Evolutionary conservation across 2,329 filamentous ascomycete species (phyloP).

Genomic region (Tothia fuscella): DNA sequence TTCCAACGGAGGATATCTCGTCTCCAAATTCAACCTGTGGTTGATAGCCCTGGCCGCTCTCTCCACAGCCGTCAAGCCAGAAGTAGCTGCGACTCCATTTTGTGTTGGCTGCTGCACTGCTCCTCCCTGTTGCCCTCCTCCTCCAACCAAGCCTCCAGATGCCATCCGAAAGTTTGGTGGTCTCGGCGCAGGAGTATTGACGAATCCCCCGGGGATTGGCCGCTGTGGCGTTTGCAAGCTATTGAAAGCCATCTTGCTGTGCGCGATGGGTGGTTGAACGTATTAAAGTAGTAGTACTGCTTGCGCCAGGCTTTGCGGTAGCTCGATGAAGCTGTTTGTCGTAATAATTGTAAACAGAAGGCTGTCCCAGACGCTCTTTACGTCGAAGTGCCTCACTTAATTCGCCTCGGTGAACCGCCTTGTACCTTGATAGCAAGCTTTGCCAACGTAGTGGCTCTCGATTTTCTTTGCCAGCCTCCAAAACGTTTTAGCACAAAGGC

Average conservation of each 20-base stretch:
- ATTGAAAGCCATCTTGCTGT: not conserved
- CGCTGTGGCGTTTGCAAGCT: constrained; percentile 50
- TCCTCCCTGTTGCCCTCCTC: no score
- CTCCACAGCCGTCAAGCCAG: constrained; percentile 48
- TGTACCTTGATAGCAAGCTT: no score
- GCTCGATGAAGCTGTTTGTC: not conserved
- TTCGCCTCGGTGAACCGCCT: no score
- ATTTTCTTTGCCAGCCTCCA: no score
- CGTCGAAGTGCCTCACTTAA: no score
- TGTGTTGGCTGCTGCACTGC: not conserved
- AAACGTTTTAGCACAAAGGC: no score
- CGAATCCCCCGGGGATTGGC: constrained; percentile 61
- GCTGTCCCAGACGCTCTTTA: no score
- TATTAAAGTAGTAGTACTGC: not conserved
- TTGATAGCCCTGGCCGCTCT: constrained; percentile 79
- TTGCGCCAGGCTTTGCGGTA: not conserved
- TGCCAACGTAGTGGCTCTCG: no score
- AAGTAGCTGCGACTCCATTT: not conserved
- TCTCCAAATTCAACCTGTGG: constrained; percentile 61
- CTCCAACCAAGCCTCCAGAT: not conserved
- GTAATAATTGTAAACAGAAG: no score
- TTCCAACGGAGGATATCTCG: constrained; percentile 78
- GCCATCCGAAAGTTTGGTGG: not conserved
- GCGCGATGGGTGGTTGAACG: not conserved
- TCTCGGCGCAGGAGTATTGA: constrained; percentile 55